A percentile compares a stretch with the other conserved stretches of the same genome.
phyloP scores from a whole-genome alignment of 148 eudicot genomes.

The Camellia granthamiana region DNA sequence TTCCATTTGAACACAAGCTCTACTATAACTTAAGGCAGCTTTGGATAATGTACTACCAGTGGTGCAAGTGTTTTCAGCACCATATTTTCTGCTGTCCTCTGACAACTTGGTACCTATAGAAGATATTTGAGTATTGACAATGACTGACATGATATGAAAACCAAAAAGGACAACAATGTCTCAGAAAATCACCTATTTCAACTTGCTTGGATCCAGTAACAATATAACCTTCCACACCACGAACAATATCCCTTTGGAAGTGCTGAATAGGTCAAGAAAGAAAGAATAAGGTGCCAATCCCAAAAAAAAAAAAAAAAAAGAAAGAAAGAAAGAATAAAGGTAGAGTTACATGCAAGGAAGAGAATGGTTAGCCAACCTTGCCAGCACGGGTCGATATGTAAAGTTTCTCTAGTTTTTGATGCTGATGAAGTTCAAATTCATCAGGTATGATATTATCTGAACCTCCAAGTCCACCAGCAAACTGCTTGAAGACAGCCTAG shows the following conservation, averaged over 20 bases:
- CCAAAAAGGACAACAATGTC: background rate
- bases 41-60: constrained; percentile 54
- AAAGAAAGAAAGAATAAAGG: background rate
- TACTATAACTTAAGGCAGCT: constrained; percentile 55
- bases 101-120: constrained; percentile 60
- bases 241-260: constrained; percentile 71
- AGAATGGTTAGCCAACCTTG: constrained; percentile 42
- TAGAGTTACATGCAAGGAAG: constrained; percentile 2
- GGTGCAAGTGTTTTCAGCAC: constrained; percentile 62
- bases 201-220: constrained; percentile 76
- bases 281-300: background rate
- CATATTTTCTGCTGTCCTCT: constrained; percentile 73
- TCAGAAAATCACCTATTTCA: constrained; percentile 52
- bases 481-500: constrained; percentile 73
- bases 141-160: background rate
- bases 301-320: too few relatives aligned
- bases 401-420: constrained; percentile 72
- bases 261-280: constrained; percentile 34
- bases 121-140: constrained; percentile 5
- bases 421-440: constrained; percentile 54
- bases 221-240: constrained; percentile 74
- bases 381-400: constrained; percentile 73
- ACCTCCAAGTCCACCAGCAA: constrained; percentile 52
- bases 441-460: constrained; percentile 53
- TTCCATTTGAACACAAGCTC: constrained; percentile 66